Base-by-base conservation (phyloP, 441 rosid genomes). In the Sinapis alba region DNA sequence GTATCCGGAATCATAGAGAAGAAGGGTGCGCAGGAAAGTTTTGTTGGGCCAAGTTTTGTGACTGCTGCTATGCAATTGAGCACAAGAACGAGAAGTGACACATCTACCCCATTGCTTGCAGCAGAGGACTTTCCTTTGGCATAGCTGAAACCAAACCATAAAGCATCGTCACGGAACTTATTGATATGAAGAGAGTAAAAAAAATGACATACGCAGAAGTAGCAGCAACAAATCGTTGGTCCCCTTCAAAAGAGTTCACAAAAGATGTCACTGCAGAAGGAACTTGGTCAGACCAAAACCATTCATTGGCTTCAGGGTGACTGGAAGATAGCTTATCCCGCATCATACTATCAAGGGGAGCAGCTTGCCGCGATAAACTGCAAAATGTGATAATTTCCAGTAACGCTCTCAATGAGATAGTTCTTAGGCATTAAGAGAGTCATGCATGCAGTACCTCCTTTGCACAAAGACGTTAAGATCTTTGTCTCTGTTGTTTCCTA, bases 261-360 rank as follows among this genome's bases (percentile, higher is more conserved):
- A 92, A 90, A 56, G 91, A 86, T 61, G 88, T 58, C 72, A 88
- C 90, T 62, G 77, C 89, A 51, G 77, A 67, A 24, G 98, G 98
- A 72, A 92, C 83, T 82, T 89, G 94, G 79, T 87, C 90, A 50
- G 92, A 84, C 94, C 90, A 93, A 80, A 96, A 90, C 99, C 97
- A 86, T 34, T 89, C 94, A 81, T 80, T 85, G 59, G 83, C 86
- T 80, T 90, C 89, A 75, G 94, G 90, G 71, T 87, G 94, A 79
- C 90, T 96, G 77, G 84, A 86, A 57, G 92, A 88, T 68, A 96
- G 74, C 77, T 93, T 85, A 45, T 90, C 97, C 87, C 90, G 87
- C 78, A 96, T 93, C 82, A 84, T 78, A 80, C 89, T 86, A 86
- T 93, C 97, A 70, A 96, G 79, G 23, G 93, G 91, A 80, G 94